Conservation (phyloP, 2,329 filamentous ascomycete species). For the Cryphonectria parasitica region DNA sequence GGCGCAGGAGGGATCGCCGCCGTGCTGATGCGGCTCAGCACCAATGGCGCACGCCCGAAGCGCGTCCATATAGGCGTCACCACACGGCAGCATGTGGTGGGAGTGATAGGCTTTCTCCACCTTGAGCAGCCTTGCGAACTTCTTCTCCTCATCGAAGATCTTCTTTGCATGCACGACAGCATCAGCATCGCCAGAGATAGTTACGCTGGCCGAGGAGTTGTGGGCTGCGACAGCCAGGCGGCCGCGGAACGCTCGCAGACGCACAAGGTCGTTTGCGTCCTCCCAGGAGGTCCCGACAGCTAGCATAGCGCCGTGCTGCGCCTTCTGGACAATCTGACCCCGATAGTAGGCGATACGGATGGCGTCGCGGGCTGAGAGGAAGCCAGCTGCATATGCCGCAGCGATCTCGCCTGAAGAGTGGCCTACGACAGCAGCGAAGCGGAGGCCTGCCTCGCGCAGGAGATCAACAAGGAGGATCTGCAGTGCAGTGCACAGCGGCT, state of each 20-base stretch:
- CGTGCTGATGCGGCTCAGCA: slow-evolving; percentile 11
- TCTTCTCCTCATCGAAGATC: slow-evolving; percentile 33
- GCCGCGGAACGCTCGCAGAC: slow-evolving; percentile 30
- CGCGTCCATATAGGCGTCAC: slow-evolving; percentile 23
- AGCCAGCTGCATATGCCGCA: slow-evolving; percentile 10
- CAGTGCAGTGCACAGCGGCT: slow-evolving; percentile 42
- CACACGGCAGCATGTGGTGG: slow-evolving; percentile 39
- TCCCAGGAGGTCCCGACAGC: slow-evolving; percentile 9
- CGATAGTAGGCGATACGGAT: slow-evolving; percentile 35
- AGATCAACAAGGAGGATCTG: slow-evolving; percentile 44
- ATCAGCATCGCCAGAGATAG: slow-evolving; percentile 35
- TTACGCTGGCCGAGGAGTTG: slow-evolving; percentile 37
- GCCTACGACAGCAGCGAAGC: slow-evolving; percentile 35
- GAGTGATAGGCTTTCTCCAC: slow-evolving; percentile 48
- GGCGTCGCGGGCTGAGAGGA: slow-evolving; percentile 28
- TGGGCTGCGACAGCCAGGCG: slow-evolving; percentile 33
- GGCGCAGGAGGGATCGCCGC: not conserved
- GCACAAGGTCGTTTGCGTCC: slow-evolving; percentile 28
- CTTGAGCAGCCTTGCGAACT: slow-evolving; percentile 38
- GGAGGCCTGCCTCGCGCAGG: slow-evolving; percentile 33
- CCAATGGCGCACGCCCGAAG: slow-evolving; percentile 14
- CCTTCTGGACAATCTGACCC: slow-evolving; percentile 8
- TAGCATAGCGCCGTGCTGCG: slow-evolving; percentile 15
- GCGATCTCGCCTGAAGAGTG: slow-evolving; percentile 34
- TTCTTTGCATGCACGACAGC: slow-evolving; percentile 33